These are phyloP conservation scores for California macrophylla DNA, from an alignment of 441 rosid genomes.

Conservation along the genomic window DNA sequence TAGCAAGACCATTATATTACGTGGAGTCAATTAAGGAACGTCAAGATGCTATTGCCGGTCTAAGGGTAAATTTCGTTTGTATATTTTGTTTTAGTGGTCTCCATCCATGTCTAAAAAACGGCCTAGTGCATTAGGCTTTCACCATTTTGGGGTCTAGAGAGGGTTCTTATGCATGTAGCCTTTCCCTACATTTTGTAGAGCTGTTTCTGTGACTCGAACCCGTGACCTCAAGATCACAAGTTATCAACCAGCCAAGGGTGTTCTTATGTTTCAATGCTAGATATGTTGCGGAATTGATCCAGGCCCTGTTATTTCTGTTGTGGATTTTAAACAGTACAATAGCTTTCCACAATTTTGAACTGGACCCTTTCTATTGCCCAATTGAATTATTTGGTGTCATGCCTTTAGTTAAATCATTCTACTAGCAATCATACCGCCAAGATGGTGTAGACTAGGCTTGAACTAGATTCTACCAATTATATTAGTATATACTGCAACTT, in stretches of 20 bases:
- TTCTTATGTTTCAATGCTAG: not conserved
- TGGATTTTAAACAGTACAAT: not conserved
- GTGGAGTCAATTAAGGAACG: constrained; percentile 68
- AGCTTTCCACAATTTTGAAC: not conserved
- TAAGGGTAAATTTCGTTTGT: constrained; percentile 45
- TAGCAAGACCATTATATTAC: constrained; percentile 80
- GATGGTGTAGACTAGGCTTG: not conserved
- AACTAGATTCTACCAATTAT: not conserved
- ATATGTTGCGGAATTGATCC: not conserved
- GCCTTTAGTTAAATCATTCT: not conserved
- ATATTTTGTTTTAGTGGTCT: not conserved
- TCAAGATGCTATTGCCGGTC: constrained; percentile 81
- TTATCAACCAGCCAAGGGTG: not conserved
- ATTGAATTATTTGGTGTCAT: not conserved
- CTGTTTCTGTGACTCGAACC: not conserved
- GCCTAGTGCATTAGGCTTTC: not conserved
- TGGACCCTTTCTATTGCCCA: not conserved
- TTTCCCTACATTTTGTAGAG: not conserved
- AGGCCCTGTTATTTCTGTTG: not conserved
- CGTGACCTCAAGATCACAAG: not conserved
- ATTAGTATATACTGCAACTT: not conserved
- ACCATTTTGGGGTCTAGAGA: not conserved
- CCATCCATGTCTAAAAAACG: not conserved
- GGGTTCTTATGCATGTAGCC: not conserved
- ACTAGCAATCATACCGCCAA: not conserved